phyloP scores from a whole-genome alignment of 2,329 filamentous ascomycete genomes.

The Ilyonectria mors-panacis region DNA sequence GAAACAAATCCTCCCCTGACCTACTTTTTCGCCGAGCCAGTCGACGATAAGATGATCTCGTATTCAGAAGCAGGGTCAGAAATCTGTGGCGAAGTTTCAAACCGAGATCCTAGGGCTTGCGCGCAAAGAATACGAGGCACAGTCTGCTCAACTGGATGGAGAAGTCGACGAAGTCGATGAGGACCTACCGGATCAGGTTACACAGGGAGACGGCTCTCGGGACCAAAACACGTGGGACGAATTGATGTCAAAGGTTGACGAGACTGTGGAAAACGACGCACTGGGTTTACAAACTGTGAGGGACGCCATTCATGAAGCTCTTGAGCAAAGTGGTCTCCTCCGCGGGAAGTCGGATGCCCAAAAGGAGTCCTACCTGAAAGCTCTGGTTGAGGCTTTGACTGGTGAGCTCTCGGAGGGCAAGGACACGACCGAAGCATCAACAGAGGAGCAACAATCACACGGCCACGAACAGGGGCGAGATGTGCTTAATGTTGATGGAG shows the following conservation, averaged over 20 bases:
- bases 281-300: conserved; percentile 66
- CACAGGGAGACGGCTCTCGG: conserved; percentile 39
- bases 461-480: conserved; percentile 12
- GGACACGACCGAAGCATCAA: conserved; percentile 39
- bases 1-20: conserved; percentile 74
- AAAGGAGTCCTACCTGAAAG: conserved; percentile 63
- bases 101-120: conserved; percentile 69
- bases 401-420: conserved; percentile 48
- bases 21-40: conserved; percentile 92
- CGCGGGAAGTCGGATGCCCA: conserved; percentile 62
- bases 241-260: conserved; percentile 68
- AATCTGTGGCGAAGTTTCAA: conserved; percentile 79
- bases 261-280: conserved; percentile 71
- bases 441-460: conserved; percentile 17
- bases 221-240: conserved; percentile 66
- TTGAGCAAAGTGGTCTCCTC: conserved; percentile 69
- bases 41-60: conserved; percentile 79
- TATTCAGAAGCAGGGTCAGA: conserved; percentile 80
- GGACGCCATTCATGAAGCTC: conserved; percentile 68
- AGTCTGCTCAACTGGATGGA: conserved; percentile 25
- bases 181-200: conserved; percentile 41
- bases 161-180: conserved; percentile 28
- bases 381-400: conserved; percentile 65
- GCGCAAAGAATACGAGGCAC: conserved; percentile 49
- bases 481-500: conserved; percentile 11